These are phyloP conservation scores for Cryptococcus sp. DNA, from an alignment of 1,284 basidiomycete genomes.

Conservation along the genomic window DNA sequence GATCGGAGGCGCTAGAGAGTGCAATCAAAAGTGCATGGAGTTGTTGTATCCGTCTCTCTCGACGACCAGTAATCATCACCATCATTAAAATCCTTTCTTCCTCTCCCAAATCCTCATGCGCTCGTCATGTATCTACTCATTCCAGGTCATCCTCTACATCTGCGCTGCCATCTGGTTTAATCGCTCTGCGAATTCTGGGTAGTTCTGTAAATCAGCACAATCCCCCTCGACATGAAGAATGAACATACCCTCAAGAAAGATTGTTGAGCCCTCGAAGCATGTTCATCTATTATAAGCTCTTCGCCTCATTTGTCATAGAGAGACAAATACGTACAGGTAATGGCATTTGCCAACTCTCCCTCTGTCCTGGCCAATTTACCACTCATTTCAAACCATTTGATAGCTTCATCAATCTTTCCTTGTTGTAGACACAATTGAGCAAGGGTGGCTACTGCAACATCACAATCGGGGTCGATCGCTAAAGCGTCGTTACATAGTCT, in stretches of 20 bases:
- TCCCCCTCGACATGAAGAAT: neutral
- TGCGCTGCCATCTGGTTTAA: slow-evolving; percentile 48
- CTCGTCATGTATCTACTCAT: too few relatives aligned
- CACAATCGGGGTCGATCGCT: slow-evolving; percentile 84
- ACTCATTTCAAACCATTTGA: slow-evolving; percentile 80
- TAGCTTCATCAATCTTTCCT: slow-evolving; percentile 79
- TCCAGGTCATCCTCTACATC: slow-evolving; percentile 25
- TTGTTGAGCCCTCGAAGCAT: slow-evolving; percentile 75
- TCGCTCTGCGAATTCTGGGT: slow-evolving; percentile 66
- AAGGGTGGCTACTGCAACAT: slow-evolving; percentile 91
- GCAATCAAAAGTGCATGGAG: slow-evolving; percentile 1
- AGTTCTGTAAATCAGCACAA: slow-evolving; percentile 50
- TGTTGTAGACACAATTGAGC: slow-evolving; percentile 93
- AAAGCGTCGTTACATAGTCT: slow-evolving; percentile 83
- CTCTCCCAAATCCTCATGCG: neutral
- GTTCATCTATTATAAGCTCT: slow-evolving; percentile 23
- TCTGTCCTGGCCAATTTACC: slow-evolving; percentile 85
- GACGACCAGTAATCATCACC: neutral
- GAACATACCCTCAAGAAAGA: slow-evolving; percentile 60
- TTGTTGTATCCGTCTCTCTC: neutral
- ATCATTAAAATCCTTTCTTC: neutral
- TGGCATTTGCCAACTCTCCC: slow-evolving; percentile 79
- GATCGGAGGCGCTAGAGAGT: too few relatives aligned
- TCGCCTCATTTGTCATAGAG: slow-evolving; percentile 2
- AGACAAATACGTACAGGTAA: slow-evolving; percentile 69